phyloP scores from a whole-genome alignment of 1,284 basidiomycete genomes.

The Irpex sp. region DNA sequence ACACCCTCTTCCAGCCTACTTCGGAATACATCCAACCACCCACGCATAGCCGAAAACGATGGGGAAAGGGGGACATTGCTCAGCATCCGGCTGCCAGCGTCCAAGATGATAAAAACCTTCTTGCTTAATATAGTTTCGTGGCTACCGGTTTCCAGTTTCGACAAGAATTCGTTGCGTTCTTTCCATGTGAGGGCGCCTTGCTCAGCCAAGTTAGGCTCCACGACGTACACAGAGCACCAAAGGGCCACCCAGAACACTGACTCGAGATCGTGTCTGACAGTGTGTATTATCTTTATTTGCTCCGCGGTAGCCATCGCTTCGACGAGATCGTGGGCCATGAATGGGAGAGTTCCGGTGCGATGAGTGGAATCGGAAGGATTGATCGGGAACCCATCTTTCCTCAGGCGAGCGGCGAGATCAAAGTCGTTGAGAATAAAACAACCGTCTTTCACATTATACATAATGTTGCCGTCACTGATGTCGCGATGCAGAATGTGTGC shows the following conservation, averaged over 20 bases:
- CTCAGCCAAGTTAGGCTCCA: too few relatives aligned
- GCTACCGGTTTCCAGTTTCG: too few relatives aligned
- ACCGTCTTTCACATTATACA: slow-evolving; percentile 2
- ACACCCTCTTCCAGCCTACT: too few relatives aligned
- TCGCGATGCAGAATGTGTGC: slow-evolving; percentile 10
- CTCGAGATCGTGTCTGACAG: neutral
- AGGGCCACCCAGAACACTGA: neutral
- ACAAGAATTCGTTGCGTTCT: too few relatives aligned
- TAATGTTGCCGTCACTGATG: slow-evolving; percentile 7
- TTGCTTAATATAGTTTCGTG: too few relatives aligned
- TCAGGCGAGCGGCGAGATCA: slow-evolving; percentile 1
- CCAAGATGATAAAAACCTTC: too few relatives aligned
- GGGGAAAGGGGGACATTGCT: too few relatives aligned
- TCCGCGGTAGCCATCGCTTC: neutral
- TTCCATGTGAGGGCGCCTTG: too few relatives aligned
- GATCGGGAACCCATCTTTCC: neutral
- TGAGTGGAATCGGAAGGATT: neutral
- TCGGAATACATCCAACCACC: too few relatives aligned
- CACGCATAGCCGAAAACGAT: too few relatives aligned
- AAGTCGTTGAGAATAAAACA: slow-evolving; percentile 11
- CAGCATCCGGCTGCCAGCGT: too few relatives aligned
- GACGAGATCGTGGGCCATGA: slow-evolving; percentile 10
- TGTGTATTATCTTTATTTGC: neutral
- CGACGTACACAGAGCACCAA: too few relatives aligned
- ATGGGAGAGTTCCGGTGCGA: slow-evolving; percentile 9